Conservation (phyloP, 2,329 filamentous ascomycete genomes). For the Simplicillium aogashimaense region DNA sequence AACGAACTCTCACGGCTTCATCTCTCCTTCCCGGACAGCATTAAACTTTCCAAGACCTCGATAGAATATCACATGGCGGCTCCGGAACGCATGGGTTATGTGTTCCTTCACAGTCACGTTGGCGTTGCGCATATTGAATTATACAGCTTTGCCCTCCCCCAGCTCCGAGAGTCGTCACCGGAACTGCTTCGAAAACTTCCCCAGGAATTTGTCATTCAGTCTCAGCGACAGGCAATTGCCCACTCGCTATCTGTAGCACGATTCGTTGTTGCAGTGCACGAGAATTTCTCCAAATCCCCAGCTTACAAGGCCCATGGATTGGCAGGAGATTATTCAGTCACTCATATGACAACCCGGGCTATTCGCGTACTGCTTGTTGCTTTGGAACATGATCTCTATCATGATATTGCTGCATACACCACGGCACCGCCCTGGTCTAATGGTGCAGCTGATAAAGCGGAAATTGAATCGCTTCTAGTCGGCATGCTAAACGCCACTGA, state of each 20-base stretch:
- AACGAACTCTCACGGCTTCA: conserved; percentile 24
- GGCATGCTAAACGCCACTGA: conserved; percentile 22
- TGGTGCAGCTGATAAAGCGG: conserved; percentile 18
- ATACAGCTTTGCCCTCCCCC: conserved; percentile 27
- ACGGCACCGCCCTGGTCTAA: conserved; percentile 25
- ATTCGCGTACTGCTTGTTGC: conserved; percentile 24
- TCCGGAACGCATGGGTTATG: conserved; percentile 21
- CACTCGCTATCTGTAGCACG: conserved; percentile 25
- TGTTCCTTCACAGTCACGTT: conserved; percentile 26
- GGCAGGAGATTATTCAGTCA: conserved; percentile 19
- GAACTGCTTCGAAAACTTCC: conserved; percentile 24
- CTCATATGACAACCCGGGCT: conserved; percentile 19
- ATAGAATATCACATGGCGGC: conserved; percentile 19
- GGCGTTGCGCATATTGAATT: conserved; percentile 26
- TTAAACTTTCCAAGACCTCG: conserved; percentile 23
- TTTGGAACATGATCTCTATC: conserved; percentile 23
- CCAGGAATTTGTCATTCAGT: conserved; percentile 22
- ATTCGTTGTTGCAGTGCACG: conserved; percentile 24
- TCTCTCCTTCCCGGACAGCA: conserved; percentile 20
- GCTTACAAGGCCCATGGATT: conserved; percentile 14
- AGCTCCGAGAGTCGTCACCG: conserved; percentile 19
- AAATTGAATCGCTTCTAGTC: conserved; percentile 21
- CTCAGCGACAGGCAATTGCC: conserved; percentile 27
- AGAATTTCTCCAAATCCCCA: conserved; percentile 15
- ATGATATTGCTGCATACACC: conserved; percentile 21